These are phyloP conservation scores for Phytopythium litorale DNA, from an alignment of 352 stramenopile species.

Conservation along the genomic window DNA sequence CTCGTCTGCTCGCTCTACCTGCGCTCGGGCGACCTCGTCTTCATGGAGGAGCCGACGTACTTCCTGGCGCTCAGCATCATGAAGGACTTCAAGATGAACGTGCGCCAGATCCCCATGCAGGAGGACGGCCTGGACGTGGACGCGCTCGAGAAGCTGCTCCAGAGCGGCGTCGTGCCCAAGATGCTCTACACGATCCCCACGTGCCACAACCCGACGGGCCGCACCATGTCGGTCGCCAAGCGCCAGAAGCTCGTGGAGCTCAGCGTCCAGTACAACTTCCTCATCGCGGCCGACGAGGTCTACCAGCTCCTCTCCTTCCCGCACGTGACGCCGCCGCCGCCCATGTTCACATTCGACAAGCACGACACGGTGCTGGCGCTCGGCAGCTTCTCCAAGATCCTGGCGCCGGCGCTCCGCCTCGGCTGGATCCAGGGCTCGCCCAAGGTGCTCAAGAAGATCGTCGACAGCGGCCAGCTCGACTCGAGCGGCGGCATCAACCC, in stretches of 20 bases:
- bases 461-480: constrained; percentile 89
- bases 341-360: constrained; percentile 82
- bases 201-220: constrained; percentile 94
- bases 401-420: constrained; percentile 88
- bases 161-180: constrained; percentile 78
- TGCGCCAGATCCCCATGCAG: constrained; percentile 90
- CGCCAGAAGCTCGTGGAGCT: constrained; percentile 86
- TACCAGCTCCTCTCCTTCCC: constrained; percentile 95
- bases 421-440: constrained; percentile 83
- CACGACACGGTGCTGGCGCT: constrained; percentile 86
- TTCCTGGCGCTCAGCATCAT: constrained; percentile 94
- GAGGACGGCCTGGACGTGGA: constrained; percentile 82
- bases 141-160: constrained; percentile 81
- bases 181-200: constrained; percentile 94
- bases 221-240: constrained; percentile 83
- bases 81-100: constrained; percentile 91
- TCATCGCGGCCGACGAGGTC: constrained; percentile 92
- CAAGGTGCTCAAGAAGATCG: constrained; percentile 72
- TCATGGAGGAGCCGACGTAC: constrained; percentile 93
- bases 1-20: constrained; percentile 88
- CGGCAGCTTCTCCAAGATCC: constrained; percentile 95
- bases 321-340: constrained; percentile 71
- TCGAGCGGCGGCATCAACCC: constrained; percentile 91
- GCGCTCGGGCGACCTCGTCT: constrained; percentile 87
- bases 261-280: constrained; percentile 86